Evolutionary conservation across 306 rosid species (phyloP).

Genomic region (Begonia loranthoides): DNA sequence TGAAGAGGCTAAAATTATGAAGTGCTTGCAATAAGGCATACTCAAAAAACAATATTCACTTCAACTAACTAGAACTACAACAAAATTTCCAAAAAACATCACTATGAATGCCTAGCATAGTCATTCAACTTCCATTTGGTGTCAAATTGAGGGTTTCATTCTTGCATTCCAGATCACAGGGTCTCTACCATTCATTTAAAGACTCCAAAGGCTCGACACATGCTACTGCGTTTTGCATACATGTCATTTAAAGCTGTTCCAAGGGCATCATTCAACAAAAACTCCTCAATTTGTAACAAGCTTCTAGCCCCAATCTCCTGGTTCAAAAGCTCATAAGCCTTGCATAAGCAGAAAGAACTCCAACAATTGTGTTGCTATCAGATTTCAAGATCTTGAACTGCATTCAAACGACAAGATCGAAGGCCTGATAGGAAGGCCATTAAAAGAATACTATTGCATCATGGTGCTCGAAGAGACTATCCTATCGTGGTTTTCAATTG

Average conservation of each 20-base stretch:
- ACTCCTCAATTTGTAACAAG: slow-evolving; percentile 14
- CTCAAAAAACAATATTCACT: no score
- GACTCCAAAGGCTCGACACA: slow-evolving; percentile 35
- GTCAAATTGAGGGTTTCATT: no score
- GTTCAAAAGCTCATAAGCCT: slow-evolving; percentile 45
- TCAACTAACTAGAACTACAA: no score
- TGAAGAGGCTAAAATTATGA: background rate
- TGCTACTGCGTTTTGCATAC: slow-evolving; percentile 57
- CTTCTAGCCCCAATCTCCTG: slow-evolving; percentile 42
- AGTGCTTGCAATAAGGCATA: background rate
- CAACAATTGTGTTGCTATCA: slow-evolving; percentile 56
- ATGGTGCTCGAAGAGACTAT: no score
- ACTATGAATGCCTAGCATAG: no score
- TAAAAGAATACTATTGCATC: slow-evolving; percentile 15
- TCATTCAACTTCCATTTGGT: no score
- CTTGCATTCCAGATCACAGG: slow-evolving; percentile 46
- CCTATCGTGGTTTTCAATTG: no score
- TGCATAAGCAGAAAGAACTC: slow-evolving; percentile 55
- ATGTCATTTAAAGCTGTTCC: slow-evolving; percentile 71
- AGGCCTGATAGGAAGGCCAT: slow-evolving; percentile 42
- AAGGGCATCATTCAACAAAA: slow-evolving; percentile 3
- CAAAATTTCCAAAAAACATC: no score
- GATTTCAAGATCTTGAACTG: slow-evolving; percentile 32
- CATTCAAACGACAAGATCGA: slow-evolving; percentile 53
- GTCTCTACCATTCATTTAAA: slow-evolving; percentile 38